phyloP scores from a whole-genome alignment of 2,329 filamentous ascomycete genomes.

The Alternaria arbusti region DNA sequence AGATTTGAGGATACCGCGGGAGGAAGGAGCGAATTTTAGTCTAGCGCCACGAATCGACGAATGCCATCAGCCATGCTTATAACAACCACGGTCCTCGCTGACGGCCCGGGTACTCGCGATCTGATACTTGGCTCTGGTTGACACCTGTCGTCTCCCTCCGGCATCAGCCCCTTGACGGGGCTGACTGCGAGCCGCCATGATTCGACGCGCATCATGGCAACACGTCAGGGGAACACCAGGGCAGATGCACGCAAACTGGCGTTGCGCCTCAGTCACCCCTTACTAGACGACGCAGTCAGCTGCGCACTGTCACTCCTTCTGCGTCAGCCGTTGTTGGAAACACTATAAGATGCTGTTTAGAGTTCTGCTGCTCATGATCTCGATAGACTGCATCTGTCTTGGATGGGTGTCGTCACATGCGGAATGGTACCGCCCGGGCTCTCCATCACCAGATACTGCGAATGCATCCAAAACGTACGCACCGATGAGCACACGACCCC shows the following conservation, averaged over 20 bases:
- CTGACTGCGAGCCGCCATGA: conserved; percentile 2
- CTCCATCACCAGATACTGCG: neutral
- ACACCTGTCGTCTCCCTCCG: conserved; percentile 4
- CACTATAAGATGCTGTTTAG: conserved; percentile 3
- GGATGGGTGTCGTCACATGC: neutral
- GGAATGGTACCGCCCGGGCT: conserved; percentile 1
- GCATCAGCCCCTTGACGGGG: neutral
- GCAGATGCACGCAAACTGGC: conserved; percentile 5
- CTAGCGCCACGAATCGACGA: conserved; percentile 12
- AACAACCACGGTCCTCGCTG: conserved; percentile 9
- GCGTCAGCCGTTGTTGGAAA: conserved; percentile 11
- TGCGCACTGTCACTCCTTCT: conserved; percentile 14
- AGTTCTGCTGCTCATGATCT: neutral
- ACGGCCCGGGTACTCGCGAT: conserved; percentile 19
- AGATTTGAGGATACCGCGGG: conserved; percentile 27
- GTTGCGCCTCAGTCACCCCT: conserved; percentile 16
- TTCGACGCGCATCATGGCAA: conserved; percentile 1
- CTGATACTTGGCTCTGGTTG: conserved; percentile 7
- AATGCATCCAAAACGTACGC: neutral
- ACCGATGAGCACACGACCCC: neutral
- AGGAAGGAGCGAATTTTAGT: conserved; percentile 31
- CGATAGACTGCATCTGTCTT: neutral
- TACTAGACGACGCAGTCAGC: conserved; percentile 26
- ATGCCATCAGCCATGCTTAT: conserved; percentile 9
- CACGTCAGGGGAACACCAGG: conserved; percentile 16